These are phyloP conservation scores for Microascus cirrosus DNA, from an alignment of 2,329 filamentous ascomycete species.

Conservation along the genomic window DNA sequence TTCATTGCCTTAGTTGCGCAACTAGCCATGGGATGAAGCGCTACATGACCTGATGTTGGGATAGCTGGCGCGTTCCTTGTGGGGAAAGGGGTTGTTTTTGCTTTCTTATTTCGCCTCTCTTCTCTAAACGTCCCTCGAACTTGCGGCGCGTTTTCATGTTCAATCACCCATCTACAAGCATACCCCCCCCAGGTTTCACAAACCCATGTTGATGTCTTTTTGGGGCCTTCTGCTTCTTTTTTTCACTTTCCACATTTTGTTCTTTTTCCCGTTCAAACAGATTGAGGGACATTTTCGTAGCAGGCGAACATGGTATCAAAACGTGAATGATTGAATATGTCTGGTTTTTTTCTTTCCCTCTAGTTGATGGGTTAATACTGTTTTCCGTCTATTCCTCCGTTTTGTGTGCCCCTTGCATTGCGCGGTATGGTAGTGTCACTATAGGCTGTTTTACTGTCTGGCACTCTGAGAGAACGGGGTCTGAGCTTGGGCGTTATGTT, in stretches of 20 bases:
- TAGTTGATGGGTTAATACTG: not conserved
- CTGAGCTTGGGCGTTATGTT: no score
- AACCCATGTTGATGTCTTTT: not conserved
- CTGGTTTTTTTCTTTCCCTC: slow-evolving; percentile 2
- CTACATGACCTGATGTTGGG: slow-evolving; percentile 3
- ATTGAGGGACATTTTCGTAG: slow-evolving; percentile 9
- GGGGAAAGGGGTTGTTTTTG: slow-evolving; percentile 6
- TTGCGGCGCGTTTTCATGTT: not conserved
- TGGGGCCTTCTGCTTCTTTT: not conserved
- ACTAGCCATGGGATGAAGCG: not conserved
- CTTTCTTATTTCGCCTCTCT: slow-evolving; percentile 12
- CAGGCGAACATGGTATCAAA: slow-evolving; percentile 6
- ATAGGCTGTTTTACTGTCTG: no score
- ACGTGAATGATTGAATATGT: slow-evolving; percentile 2
- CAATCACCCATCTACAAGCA: slow-evolving; percentile 6
- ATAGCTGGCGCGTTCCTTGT: not conserved
- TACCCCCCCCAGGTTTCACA: slow-evolving; percentile 8
- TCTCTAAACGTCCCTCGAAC: slow-evolving; percentile 12
- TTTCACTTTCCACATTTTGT: not conserved
- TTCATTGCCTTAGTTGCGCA: slow-evolving; percentile 5
- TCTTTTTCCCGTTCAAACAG: slow-evolving; percentile 6
- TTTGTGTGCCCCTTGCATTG: not conserved
- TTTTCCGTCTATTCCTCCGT: not conserved
- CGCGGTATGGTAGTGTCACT: not conserved
- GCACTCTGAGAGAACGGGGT: no score